Percentiles rank a stretch among this genome's conserved stretches.
Conservation (phyloP, 768 basidiomycete species). For the Phanerochaete carnosa region DNA sequence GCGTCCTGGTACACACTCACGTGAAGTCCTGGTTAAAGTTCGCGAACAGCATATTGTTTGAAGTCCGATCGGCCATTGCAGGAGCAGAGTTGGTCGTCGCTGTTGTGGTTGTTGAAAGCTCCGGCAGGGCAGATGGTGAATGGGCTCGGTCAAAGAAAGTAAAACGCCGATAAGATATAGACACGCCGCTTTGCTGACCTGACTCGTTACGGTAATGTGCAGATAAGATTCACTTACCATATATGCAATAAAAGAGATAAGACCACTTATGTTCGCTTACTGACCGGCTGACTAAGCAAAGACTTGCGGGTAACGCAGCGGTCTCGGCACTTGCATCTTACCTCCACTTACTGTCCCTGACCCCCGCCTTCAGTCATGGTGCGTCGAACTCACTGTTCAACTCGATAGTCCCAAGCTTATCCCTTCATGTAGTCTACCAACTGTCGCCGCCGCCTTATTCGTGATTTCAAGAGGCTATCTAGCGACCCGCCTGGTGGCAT, state of each 20-base stretch:
- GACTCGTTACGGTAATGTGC: background rate
- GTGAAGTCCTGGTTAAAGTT: conserved; percentile 99
- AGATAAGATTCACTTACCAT: background rate
- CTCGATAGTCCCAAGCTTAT: background rate
- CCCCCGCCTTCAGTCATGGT: background rate
- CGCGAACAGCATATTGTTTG: conserved; percentile 69
- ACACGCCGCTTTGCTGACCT: background rate
- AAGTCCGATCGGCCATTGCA: conserved; percentile 35
- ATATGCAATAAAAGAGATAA: background rate
- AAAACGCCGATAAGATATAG: background rate
- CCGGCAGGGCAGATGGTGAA: background rate
- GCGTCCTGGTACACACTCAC: conserved; percentile 37
- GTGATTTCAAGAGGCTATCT: conserved; percentile 95
- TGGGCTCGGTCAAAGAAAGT: background rate
- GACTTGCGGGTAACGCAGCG: background rate
- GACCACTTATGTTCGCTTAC: background rate
- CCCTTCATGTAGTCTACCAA: conserved; percentile 70
- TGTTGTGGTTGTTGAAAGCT: conserved; percentile 1
- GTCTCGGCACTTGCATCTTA: background rate
- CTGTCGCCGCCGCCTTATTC: conserved; percentile 91
- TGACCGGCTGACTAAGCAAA: background rate
- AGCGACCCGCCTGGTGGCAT: conserved; percentile 95
- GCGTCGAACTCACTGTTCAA: background rate
- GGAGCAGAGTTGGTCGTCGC: background rate
- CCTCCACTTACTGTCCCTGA: background rate